A percentile compares a stretch with the other conserved stretches of the same genome.
Evolutionary conservation across 345 rosid genomes (phyloP).

Genomic region (Linum usitatissimum): DNA sequence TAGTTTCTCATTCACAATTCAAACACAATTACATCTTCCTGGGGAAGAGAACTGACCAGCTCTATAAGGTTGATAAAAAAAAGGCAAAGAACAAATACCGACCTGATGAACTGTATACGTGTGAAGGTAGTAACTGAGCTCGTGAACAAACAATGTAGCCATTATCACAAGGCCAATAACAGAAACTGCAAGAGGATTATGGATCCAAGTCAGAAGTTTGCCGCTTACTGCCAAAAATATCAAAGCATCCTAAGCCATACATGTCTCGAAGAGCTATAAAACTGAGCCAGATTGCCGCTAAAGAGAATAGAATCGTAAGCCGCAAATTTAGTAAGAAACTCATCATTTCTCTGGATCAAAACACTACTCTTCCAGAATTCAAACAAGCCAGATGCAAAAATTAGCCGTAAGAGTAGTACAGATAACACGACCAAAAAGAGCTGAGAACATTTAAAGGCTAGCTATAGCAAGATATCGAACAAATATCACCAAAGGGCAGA

Average conservation of each 20-base stretch:
- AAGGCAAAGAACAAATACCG: not conserved
- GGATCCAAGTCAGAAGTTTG: not conserved
- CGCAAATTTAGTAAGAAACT: too few relatives aligned
- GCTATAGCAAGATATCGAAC: too few relatives aligned
- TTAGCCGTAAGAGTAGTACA: too few relatives aligned
- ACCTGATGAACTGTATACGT: conserved; percentile 91
- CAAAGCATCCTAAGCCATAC: not conserved
- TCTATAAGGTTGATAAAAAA: not conserved
- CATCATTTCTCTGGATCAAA: too few relatives aligned
- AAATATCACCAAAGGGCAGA: too few relatives aligned
- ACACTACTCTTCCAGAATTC: too few relatives aligned
- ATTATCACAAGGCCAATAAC: conserved; percentile 67
- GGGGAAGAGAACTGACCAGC: not conserved
- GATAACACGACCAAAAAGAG: too few relatives aligned
- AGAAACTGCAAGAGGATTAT: conserved; percentile 46
- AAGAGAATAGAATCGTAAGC: too few relatives aligned
- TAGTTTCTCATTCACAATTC: not conserved
- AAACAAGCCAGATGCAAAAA: too few relatives aligned
- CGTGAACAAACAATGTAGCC: conserved; percentile 83
- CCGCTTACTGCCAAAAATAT: not conserved
- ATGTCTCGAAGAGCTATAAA: not conserved
- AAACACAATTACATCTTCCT: not conserved
- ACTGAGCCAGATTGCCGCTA: too few relatives aligned
- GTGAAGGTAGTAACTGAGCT: conserved; percentile 71
- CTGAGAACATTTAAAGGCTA: too few relatives aligned